A percentile compares a stretch with the other conserved stretches of the same genome.
These are phyloP conservation scores for Xerocomellus amylosporus DNA, from an alignment of 768 basidiomycete genomes.

Conservation along the genomic window DNA sequence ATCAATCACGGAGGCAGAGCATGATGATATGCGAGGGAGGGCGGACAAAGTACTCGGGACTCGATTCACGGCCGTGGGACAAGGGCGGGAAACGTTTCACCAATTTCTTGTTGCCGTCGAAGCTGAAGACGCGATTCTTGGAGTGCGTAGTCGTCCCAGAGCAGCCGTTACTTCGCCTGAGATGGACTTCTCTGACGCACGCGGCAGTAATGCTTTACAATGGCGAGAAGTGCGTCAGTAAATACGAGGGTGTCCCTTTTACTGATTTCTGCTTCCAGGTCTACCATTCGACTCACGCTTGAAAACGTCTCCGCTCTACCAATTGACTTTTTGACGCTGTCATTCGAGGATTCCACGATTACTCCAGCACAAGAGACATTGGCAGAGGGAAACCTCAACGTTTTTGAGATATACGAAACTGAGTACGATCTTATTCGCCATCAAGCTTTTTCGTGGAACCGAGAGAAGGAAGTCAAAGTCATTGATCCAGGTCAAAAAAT, in stretches of 20 bases:
- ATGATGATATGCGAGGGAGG: constrained; percentile 62
- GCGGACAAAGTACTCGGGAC: constrained; percentile 70
- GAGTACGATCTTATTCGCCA: constrained; percentile 75
- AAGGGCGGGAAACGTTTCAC: constrained; percentile 44
- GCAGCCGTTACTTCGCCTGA: constrained; percentile 84
- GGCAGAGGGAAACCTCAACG: constrained; percentile 74
- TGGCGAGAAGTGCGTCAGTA: constrained; percentile 73
- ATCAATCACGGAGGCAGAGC: constrained; percentile 54
- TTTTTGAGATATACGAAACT: constrained; percentile 87
- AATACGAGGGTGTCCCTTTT: not conserved
- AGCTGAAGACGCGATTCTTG: constrained; percentile 49
- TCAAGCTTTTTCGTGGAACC: constrained; percentile 78
- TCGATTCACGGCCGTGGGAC: constrained; percentile 67
- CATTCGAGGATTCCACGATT: constrained; percentile 90
- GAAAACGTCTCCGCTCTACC: constrained; percentile 86
- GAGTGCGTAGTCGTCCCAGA: constrained; percentile 83
- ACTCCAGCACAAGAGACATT: constrained; percentile 71
- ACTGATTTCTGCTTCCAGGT: constrained; percentile 44
- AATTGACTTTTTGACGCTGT: constrained; percentile 81
- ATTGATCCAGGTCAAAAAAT: constrained; percentile 71
- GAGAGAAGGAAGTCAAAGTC: constrained; percentile 38
- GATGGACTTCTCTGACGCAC: constrained; percentile 86
- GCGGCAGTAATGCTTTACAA: constrained; percentile 94
- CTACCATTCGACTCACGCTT: constrained; percentile 77
- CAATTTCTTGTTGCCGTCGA: constrained; percentile 25